These are phyloP conservation scores for Leccinum aurantiacum DNA, from an alignment of 768 basidiomycete genomes.

Conservation along the genomic window DNA sequence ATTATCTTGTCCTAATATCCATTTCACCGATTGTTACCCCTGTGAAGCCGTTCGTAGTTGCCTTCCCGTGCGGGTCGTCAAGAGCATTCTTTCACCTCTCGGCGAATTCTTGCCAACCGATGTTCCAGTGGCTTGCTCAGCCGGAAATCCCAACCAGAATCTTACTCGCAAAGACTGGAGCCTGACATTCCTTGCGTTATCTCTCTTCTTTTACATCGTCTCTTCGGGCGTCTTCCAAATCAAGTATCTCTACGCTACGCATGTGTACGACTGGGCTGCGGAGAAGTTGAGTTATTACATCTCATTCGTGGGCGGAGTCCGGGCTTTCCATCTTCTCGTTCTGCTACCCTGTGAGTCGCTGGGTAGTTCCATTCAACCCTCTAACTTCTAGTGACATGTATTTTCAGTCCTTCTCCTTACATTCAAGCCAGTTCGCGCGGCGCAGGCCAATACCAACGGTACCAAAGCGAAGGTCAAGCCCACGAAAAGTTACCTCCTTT, in stretches of 20 bases:
- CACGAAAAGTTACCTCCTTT: slow-evolving; percentile 49
- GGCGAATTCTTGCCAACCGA: slow-evolving; percentile 64
- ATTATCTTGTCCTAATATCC: slow-evolving; percentile 1
- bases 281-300: slow-evolving; percentile 75
- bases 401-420: slow-evolving; percentile 55
- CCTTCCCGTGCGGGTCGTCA: slow-evolving; percentile 30
- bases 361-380: slow-evolving; percentile 17
- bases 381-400: slow-evolving; percentile 33
- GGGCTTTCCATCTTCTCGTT: slow-evolving; percentile 65
- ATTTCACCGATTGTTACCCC: neutral
- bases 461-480: slow-evolving; percentile 42
- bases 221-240: slow-evolving; percentile 71
- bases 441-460: slow-evolving; percentile 6
- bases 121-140: slow-evolving; percentile 39
- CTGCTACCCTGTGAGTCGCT: slow-evolving; percentile 61
- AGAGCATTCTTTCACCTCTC: slow-evolving; percentile 61
- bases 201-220: slow-evolving; percentile 62
- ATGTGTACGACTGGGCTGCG: slow-evolving; percentile 68
- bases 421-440: slow-evolving; percentile 49
- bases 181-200: slow-evolving; percentile 64
- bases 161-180: slow-evolving; percentile 65
- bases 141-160: slow-evolving; percentile 64
- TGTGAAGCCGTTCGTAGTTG: slow-evolving; percentile 10
- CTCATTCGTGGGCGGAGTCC: slow-evolving; percentile 61
- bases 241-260: slow-evolving; percentile 78